Evolutionary conservation across 1,284 basidiomycete genomes (phyloP), one percentile per base, ranked within the genome.

Genomic region (Wolfiporia cocos): DNA sequence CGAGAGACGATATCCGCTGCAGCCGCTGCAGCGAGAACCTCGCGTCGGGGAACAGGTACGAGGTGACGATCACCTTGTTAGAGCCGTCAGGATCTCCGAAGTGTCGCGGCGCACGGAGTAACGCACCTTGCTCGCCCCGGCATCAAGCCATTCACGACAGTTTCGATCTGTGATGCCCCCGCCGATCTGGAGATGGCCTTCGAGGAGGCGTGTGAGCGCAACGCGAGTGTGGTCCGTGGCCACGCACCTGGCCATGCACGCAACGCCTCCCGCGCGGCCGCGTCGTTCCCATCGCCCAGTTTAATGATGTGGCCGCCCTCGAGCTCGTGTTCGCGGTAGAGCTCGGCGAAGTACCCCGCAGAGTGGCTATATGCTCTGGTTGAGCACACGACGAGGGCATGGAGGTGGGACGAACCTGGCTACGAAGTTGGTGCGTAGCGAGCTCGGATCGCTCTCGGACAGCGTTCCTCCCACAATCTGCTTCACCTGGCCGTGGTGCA

Each of bases 401-500:
- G 34, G 26, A 19, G 24, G 5, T 5, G 20, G 32, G 35, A 74
- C 80, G 55, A 54, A 85, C 92, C 78, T 87, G 44, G 95, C 83
- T 33, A 96, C 81, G 61, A 96, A 99, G 65, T 99, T 99, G 18
- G 92, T 97, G 58, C 78, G 79, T 47, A 98, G 76, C 28, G 68
- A 67, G 15, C 73, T 67, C 6, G 83, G 76, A 39, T 78, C 65
- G 15, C 66, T 59, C 38, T 90, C 81, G 7, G 81, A 83, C 23
- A 99, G 73, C 1, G 92, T 95, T 2, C 93, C 92, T 21, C 96
- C 96, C 9, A 99, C 92, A 47, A 99, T 99, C 68, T 99, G 96
- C 66, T 99, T 99, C 43, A 99, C 96, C 55, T 90, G 71, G 9
- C 93, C 93, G 48, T 84, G 78, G 67, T 99, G 96, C 20, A 99